phyloP scores from a whole-genome alignment of 1,284 basidiomycete genomes.

The Taiwanofungus camphoratus region DNA sequence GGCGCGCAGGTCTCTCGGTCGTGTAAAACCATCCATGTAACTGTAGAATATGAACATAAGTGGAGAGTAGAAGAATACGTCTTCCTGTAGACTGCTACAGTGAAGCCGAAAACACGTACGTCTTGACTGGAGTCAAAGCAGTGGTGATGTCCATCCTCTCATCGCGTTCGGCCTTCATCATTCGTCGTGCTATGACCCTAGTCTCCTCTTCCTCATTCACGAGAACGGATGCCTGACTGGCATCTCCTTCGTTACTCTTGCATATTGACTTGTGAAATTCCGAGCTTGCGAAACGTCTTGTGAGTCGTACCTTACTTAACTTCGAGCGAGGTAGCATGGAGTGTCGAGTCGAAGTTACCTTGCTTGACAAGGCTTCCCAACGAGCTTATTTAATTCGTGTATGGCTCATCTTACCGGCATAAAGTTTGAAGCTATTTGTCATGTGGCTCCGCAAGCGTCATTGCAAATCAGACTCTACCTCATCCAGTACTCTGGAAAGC shows the following conservation, averaged over 20 bases:
- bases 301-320: no score
- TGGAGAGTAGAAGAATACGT: neutral
- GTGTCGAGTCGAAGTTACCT: no score
- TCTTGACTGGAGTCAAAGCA: constrained; percentile 32
- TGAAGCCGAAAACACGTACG: constrained; percentile 22
- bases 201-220: constrained; percentile 5
- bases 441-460: no score
- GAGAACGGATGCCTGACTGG: no score
- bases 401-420: no score
- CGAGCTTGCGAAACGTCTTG: no score
- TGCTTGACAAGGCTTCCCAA: no score
- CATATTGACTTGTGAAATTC: neutral
- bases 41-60: constrained; percentile 11
- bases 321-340: no score
- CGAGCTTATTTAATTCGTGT: no score
- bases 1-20: constrained; percentile 33
- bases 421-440: no score
- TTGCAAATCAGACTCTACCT: no score
- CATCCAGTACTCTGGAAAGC: no score
- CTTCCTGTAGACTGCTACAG: neutral
- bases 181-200: constrained; percentile 16
- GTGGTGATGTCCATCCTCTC: constrained; percentile 36
- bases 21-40: constrained; percentile 35
- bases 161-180: constrained; percentile 37
- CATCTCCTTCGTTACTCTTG: neutral